A percentile compares a stretch with the other conserved stretches of the same genome.
phyloP scores from a whole-genome alignment of 2,329 filamentous ascomycete species.

The Bertia moriformis region DNA sequence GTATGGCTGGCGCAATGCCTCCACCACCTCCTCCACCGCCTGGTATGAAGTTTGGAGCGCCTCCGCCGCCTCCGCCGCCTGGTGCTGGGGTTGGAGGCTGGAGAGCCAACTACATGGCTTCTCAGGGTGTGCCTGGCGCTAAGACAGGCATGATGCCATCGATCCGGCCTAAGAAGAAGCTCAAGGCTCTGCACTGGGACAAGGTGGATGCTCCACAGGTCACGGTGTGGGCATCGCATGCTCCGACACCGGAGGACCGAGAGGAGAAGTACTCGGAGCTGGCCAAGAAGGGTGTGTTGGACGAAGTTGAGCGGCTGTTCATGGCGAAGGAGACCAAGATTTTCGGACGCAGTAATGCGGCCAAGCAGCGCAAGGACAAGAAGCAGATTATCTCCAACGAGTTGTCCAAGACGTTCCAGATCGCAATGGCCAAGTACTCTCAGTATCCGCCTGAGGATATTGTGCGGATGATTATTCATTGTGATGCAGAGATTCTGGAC shows the following conservation, averaged over 20 bases:
- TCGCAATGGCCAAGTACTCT: constrained; percentile 88
- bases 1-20: constrained; percentile 16
- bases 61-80: constrained; percentile 27
- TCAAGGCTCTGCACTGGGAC: constrained; percentile 98
- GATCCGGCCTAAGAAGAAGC: constrained; percentile 92
- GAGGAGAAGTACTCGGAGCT: constrained; percentile 94
- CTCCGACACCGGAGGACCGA: constrained; percentile 71
- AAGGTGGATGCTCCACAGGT: constrained; percentile 87
- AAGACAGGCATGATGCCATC: constrained; percentile 59
- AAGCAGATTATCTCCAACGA: constrained; percentile 92
- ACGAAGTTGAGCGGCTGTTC: constrained; percentile 95
- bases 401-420: constrained; percentile 79
- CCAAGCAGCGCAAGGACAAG: constrained; percentile 77
- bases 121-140: constrained; percentile 39
- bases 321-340: constrained; percentile 92
- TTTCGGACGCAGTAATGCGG: constrained; percentile 45
- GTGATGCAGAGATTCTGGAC: constrained; percentile 75
- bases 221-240: constrained; percentile 82
- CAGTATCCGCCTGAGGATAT: constrained; percentile 69
- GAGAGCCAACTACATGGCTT: constrained; percentile 64
- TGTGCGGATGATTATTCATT: constrained; percentile 87
- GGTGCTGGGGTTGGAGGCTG: constrained; percentile 52
- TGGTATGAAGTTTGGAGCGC: constrained; percentile 14
- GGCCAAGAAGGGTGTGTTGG: constrained; percentile 83
- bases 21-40: constrained; percentile 26